phyloP scores from a whole-genome alignment of 345 rosid species.

The Melastoma malabathricum region DNA sequence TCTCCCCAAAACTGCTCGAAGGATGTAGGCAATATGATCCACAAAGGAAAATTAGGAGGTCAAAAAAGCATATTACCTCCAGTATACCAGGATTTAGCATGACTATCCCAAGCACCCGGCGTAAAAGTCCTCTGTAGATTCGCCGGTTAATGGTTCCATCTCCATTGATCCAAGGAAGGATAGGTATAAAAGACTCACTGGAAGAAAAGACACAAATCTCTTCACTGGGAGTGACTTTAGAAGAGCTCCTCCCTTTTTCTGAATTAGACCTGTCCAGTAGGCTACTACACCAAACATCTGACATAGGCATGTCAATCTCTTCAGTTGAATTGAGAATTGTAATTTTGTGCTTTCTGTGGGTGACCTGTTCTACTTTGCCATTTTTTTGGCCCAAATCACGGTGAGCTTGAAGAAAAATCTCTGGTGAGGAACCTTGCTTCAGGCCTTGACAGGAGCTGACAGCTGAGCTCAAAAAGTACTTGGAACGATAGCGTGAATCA shows the following conservation, averaged over 20 bases:
- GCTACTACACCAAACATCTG: constrained; percentile 18
- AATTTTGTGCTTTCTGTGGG: constrained; percentile 47
- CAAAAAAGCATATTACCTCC: constrained; percentile 36
- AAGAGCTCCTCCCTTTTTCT: constrained; percentile 11
- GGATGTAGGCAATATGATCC: not conserved
- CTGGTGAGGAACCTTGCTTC: constrained; percentile 17
- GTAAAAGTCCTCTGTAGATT: constrained; percentile 64
- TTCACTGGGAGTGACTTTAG: constrained; percentile 10
- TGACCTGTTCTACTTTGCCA: constrained; percentile 12
- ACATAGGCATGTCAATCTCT: constrained; percentile 18
- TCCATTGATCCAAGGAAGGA: constrained; percentile 88
- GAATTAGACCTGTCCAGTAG: constrained; percentile 17
- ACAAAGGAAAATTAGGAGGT: not conserved
- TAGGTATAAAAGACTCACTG: constrained; percentile 32
- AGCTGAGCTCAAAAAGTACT: constrained; percentile 48
- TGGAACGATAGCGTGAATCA: constrained; percentile 68
- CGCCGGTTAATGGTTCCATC: constrained; percentile 60
- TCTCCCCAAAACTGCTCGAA: not conserved
- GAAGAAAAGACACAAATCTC: constrained; percentile 13
- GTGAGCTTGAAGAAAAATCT: constrained; percentile 18
- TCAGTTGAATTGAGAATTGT: constrained; percentile 87
- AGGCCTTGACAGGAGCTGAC: constrained; percentile 19
- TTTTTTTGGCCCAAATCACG: constrained; percentile 13
- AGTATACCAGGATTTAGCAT: constrained; percentile 82
- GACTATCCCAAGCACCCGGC: constrained; percentile 71